phyloP scores from a whole-genome alignment of 257 asterid species.

The Penstemon newberryi region DNA sequence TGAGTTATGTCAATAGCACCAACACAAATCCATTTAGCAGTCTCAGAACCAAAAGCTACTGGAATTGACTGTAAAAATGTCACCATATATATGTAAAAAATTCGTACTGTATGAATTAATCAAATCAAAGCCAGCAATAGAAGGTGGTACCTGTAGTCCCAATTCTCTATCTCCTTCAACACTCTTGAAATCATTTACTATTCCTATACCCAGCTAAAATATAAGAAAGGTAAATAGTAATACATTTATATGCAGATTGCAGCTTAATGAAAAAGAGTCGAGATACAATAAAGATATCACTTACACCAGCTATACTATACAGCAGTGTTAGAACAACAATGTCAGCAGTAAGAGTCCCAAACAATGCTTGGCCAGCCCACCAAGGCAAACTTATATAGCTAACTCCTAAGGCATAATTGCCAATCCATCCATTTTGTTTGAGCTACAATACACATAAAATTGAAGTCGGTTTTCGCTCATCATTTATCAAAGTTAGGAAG shows the following conservation, averaged over 20 bases:
- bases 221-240: slow-evolving; percentile 7
- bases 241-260: slow-evolving; percentile 8
- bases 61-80: slow-evolving; percentile 78
- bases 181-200: slow-evolving; percentile 95
- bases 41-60: slow-evolving; percentile 90
- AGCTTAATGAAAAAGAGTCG: background rate
- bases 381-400: slow-evolving; percentile 98
- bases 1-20: slow-evolving; percentile 98
- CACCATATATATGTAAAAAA: background rate
- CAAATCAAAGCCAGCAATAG: slow-evolving; percentile 10
- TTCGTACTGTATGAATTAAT: background rate
- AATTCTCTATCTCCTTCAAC: slow-evolving; percentile 88
- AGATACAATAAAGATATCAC: slow-evolving; percentile 25
- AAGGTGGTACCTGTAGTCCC: slow-evolving; percentile 80
- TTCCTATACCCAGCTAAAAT: slow-evolving; percentile 87
- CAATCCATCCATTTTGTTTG: slow-evolving; percentile 98
- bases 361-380: slow-evolving; percentile 99
- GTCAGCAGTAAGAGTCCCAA: slow-evolving; percentile 89
- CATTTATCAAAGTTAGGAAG: slow-evolving; percentile 10
- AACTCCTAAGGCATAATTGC: slow-evolving; percentile 95
- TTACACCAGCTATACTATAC: slow-evolving; percentile 93
- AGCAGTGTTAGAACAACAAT: slow-evolving; percentile 78
- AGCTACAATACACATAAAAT: slow-evolving; percentile 54
- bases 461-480: slow-evolving; percentile 13
- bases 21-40: slow-evolving; percentile 97